These are phyloP conservation scores for Serendipita sp. DNA, from an alignment of 768 basidiomycete species.

Conservation along the genomic window DNA sequence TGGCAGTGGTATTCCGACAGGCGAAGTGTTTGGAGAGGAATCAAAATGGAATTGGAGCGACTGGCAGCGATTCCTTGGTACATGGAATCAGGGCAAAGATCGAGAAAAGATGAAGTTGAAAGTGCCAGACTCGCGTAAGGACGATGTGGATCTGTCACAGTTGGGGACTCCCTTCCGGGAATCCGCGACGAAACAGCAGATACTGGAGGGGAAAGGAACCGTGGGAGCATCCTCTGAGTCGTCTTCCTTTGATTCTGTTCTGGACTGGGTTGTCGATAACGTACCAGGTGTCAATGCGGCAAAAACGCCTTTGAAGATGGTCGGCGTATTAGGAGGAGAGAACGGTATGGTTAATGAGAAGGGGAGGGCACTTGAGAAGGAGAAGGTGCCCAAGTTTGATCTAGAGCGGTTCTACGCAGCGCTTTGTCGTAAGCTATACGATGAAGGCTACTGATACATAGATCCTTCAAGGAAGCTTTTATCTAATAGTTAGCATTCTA, in stretches of 20 bases:
- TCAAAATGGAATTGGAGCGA: conserved; percentile 30
- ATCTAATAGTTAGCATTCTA: not conserved
- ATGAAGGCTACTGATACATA: conserved; percentile 58
- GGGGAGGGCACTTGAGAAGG: not conserved
- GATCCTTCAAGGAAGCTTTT: conserved; percentile 10
- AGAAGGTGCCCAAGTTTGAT: conserved; percentile 42
- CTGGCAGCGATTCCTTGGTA: conserved; percentile 45
- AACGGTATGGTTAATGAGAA: not conserved
- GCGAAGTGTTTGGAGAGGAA: conserved; percentile 14
- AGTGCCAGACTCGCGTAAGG: conserved; percentile 19
- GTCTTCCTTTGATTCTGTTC: conserved; percentile 38
- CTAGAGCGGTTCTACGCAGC: conserved; percentile 84
- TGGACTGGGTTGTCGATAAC: conserved; percentile 68
- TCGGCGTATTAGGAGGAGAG: not conserved
- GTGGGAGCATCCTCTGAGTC: conserved; percentile 34
- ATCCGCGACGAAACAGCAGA: conserved; percentile 6
- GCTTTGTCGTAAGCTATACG: conserved; percentile 74
- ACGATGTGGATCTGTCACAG: conserved; percentile 1
- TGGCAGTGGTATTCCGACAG: conserved; percentile 28
- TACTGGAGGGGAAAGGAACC: conserved; percentile 41
- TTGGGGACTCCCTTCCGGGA: conserved; percentile 10
- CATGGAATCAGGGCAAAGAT: conserved; percentile 24
- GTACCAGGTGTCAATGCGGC: conserved; percentile 27
- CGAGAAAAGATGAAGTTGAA: conserved; percentile 18
- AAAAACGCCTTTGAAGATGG: not conserved